A percentile compares a stretch with the other conserved stretches of the same genome.
Evolutionary conservation across 2,329 filamentous ascomycete species (phyloP).

Genomic region (Ophiostoma perfectum): DNA sequence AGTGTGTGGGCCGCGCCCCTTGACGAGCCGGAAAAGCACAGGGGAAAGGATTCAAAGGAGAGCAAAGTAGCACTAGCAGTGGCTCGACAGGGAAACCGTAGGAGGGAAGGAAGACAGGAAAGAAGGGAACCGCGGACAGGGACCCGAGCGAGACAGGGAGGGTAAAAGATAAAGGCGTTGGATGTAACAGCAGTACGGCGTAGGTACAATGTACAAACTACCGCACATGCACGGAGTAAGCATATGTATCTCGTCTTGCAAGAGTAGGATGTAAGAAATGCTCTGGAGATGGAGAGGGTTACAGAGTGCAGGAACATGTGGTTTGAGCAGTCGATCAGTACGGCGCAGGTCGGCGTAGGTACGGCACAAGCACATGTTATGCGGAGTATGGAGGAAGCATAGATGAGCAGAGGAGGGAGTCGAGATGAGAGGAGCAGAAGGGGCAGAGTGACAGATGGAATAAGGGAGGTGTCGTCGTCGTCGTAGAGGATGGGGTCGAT

Average conservation of each 20-base stretch:
- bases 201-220: background rate
- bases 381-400: background rate
- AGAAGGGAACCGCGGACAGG: background rate
- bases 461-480: background rate
- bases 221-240: no score
- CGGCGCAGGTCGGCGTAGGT: background rate
- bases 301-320: background rate
- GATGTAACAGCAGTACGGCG: background rate
- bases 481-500: background rate
- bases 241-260: no score
- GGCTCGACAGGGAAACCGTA: background rate
- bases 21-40: slow-evolving; percentile 3
- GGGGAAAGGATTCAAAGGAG: background rate
- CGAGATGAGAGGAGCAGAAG: no score
- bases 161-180: background rate
- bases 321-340: slow-evolving; percentile 1
- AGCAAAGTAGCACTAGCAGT: background rate
- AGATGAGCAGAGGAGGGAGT: background rate
- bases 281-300: background rate
- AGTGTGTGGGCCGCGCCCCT: slow-evolving; percentile 3
- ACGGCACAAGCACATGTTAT: background rate
- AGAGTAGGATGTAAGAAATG: background rate
- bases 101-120: background rate
- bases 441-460: background rate
- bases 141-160: background rate